Conservation (phyloP, 2,329 filamentous ascomycete genomes). For the Xylariaceae sp. region DNA sequence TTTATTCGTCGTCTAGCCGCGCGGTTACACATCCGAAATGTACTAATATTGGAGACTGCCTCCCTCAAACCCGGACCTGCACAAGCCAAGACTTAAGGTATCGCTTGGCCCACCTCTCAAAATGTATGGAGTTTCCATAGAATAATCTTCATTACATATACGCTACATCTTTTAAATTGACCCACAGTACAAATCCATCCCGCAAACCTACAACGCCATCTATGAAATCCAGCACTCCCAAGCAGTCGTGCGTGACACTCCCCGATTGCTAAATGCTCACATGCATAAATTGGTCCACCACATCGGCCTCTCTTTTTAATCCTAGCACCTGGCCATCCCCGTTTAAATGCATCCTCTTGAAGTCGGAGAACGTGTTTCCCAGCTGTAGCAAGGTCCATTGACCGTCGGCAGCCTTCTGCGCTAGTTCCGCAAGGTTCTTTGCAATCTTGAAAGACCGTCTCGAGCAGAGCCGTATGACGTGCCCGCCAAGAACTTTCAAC, state of each 20-base stretch:
- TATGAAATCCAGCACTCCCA: not conserved
- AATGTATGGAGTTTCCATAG: not conserved
- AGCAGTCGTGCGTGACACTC: not conserved
- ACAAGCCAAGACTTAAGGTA: not conserved
- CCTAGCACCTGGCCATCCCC: not conserved
- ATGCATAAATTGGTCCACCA: not conserved
- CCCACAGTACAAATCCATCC: not conserved
- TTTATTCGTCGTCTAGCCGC: too few relatives aligned
- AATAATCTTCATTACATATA: not conserved
- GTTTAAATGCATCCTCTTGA: not conserved
- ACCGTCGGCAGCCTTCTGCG: not conserved
- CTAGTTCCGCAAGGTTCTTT: not conserved
- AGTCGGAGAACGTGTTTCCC: not conserved
- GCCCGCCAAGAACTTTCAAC: not conserved
- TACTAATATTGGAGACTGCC: not conserved
- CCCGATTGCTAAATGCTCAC: not conserved
- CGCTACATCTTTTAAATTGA: not conserved
- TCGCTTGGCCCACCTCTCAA: not conserved
- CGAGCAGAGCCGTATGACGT: not conserved
- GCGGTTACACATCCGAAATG: too few relatives aligned
- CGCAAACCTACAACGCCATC: not conserved
- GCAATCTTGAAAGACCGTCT: not conserved
- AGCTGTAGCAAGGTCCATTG: not conserved
- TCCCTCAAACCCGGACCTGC: not conserved
- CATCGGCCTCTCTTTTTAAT: not conserved